Evolutionary conservation across 2,329 filamentous ascomycete species (phyloP).

Genomic region (Arthrobotrys iridis): DNA sequence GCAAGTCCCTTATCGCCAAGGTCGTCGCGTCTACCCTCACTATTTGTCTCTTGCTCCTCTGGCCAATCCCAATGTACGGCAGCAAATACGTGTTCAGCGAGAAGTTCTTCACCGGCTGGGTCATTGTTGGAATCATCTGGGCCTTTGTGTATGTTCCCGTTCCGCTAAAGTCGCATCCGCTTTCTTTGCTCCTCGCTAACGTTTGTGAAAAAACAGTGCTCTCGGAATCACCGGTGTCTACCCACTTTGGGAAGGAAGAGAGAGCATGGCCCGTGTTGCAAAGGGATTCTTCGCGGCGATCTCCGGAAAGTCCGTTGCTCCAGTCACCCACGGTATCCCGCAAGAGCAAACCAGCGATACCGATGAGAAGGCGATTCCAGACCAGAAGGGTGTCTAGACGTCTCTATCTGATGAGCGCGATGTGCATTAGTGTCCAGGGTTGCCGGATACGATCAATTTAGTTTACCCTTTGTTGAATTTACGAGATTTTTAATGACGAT

Average conservation of each 20-base stretch:
- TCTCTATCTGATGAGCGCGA: slow-evolving; percentile 11
- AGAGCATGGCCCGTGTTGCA: slow-evolving; percentile 67
- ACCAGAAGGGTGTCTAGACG: slow-evolving; percentile 21
- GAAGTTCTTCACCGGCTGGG: slow-evolving; percentile 84
- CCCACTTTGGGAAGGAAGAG: slow-evolving; percentile 80
- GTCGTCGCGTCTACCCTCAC: slow-evolving; percentile 70
- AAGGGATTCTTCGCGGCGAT: slow-evolving; percentile 38
- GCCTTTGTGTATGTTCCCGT: slow-evolving; percentile 68
- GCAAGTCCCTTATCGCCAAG: slow-evolving; percentile 63
- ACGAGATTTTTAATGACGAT: slow-evolving; percentile 33
- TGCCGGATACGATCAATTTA: background rate
- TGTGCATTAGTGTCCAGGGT: background rate
- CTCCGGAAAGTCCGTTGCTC: slow-evolving; percentile 15
- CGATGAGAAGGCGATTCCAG: slow-evolving; percentile 34
- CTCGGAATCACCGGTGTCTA: slow-evolving; percentile 74
- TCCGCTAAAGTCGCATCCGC: background rate
- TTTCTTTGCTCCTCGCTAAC: background rate
- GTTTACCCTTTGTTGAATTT: slow-evolving; percentile 17
- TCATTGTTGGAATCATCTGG: slow-evolving; percentile 80
- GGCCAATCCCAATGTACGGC: slow-evolving; percentile 94
- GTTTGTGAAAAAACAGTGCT: slow-evolving; percentile 22
- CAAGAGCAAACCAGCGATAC: slow-evolving; percentile 46
- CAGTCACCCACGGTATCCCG: slow-evolving; percentile 46
- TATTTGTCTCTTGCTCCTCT: slow-evolving; percentile 78
- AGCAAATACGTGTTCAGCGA: slow-evolving; percentile 81